Conservation (phyloP, 345 rosid species). For the Brassica incana region DNA sequence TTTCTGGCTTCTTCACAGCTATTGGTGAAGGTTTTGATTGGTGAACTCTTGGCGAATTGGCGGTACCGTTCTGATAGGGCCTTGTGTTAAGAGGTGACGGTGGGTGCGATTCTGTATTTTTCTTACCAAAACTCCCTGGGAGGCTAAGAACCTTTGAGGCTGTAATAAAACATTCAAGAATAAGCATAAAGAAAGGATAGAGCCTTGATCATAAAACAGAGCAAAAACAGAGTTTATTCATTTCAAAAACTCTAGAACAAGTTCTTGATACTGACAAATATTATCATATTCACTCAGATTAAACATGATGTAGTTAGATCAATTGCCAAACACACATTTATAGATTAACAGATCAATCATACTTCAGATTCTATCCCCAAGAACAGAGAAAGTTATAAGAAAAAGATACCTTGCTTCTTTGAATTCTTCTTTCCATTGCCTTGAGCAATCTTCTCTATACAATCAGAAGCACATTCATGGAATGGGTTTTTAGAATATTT, state of each 20-base stretch:
- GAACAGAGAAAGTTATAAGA: neutral
- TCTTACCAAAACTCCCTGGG: slow-evolving; percentile 62
- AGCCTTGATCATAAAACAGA: neutral
- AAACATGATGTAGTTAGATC: neutral
- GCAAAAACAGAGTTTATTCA: neutral
- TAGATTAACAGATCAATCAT: slow-evolving; percentile 1
- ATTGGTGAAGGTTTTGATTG: slow-evolving; percentile 46
- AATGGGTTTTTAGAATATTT: slow-evolving; percentile 30
- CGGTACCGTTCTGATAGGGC: slow-evolving; percentile 30
- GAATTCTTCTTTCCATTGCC: slow-evolving; percentile 38
- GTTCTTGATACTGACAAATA: neutral
- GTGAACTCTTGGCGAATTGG: slow-evolving; percentile 35
- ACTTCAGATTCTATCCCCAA: neutral
- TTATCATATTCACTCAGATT: neutral
- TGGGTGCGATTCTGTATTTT: slow-evolving; percentile 55
- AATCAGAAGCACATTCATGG: slow-evolving; percentile 42
- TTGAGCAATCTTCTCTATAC: slow-evolving; percentile 40
- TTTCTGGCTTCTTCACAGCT: slow-evolving; percentile 40
- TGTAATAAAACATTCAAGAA: slow-evolving; percentile 34
- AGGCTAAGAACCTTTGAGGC: slow-evolving; percentile 53
- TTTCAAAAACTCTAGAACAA: neutral
- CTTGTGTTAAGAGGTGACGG: slow-evolving; percentile 45
- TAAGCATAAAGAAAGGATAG: neutral
- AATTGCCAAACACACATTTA: neutral
- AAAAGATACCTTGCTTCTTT: slow-evolving; percentile 37